phyloP scores from a whole-genome alignment of 106 monocot species.

The Platanthera guangdongensis region DNA sequence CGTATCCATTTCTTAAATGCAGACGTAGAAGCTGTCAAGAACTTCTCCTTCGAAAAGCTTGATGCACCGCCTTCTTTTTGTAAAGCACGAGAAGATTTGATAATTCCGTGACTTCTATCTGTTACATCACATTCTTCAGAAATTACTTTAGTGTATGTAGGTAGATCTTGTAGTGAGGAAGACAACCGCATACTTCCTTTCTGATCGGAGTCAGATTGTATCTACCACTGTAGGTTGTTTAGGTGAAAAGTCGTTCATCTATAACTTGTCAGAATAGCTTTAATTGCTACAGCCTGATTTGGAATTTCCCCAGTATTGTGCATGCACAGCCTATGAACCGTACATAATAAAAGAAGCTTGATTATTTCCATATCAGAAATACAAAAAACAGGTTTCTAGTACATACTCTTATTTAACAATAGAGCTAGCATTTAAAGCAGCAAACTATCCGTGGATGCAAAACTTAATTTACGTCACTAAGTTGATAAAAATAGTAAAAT shows the following conservation, averaged over 20 bases:
- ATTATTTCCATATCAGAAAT: not conserved
- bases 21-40: slow-evolving; percentile 24
- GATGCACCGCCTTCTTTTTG: slow-evolving; percentile 45
- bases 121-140: slow-evolving; percentile 31
- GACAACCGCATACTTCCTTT: slow-evolving; percentile 59
- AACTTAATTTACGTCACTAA: too few relatives aligned
- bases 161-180: slow-evolving; percentile 65
- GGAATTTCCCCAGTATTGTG: not conserved
- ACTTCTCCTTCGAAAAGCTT: slow-evolving; percentile 86
- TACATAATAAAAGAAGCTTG: too few relatives aligned
- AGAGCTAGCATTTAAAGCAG: not conserved
- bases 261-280: not conserved
- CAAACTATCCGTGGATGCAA: too few relatives aligned
- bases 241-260: not conserved
- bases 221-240: not conserved
- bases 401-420: not conserved
- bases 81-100: slow-evolving; percentile 33
- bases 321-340: not conserved
- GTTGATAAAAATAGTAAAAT: too few relatives aligned
- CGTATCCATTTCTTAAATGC: slow-evolving; percentile 44
- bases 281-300: not conserved
- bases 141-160: slow-evolving; percentile 33
- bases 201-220: not conserved
- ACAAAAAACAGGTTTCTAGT: not conserved
- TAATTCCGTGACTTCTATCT: slow-evolving; percentile 22